Evolutionary conservation across 176 grass and related monocot species (phyloP), one percentile per base, ranked within the genome.

Genomic region (Chrysopogon serrulatus): DNA sequence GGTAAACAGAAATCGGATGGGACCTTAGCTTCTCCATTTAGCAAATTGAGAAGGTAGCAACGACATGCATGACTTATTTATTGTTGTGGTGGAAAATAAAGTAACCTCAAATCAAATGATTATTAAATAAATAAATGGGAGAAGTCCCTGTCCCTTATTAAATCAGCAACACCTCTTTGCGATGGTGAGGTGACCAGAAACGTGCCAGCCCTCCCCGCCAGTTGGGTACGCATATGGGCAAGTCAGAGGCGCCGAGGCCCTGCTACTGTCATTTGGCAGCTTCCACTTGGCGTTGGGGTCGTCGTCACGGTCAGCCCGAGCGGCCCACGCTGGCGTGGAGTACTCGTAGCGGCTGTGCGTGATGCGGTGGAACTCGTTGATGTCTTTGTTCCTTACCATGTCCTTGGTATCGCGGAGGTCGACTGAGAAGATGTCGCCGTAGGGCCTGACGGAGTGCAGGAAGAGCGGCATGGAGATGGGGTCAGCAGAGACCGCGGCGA

Each of bases 381-480:
- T 59, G 51, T 71, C 83, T 65, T 26, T 28, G 28, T 85, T 85
- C 83, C 37, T 62, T 5, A 3, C 0, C 8, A 82, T 82, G 71
- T 90, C 87, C 16, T 63, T 31, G 0, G 64, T 48, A 28, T 90
- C 83, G 31, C n/a, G n/a, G 1, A 90, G 77, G 53, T 90, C 10
- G 3, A 71, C 31, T 0, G 30, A 7, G 16, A 79, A 59, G 83
- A 85, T 61, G 7, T 85, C 83, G 2, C 83, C 75, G 16, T 85
- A 85, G 26, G 83, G 83, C 65, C 83, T 61, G 0, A 87, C 88
- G 0, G 84, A 90, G 79, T 90, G 88, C 4, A 83, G 4, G 53
- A 90, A 83, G 2, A 74, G 43, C 1, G 79, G 88, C 81, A 90
- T 54, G 0, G 88, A 90, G 1, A 87, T 87, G 0, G 88, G 88